These are phyloP conservation scores for Immersiporthe knoxdaviesiana DNA, from an alignment of 2,329 filamentous ascomycete species.

Conservation along the genomic window DNA sequence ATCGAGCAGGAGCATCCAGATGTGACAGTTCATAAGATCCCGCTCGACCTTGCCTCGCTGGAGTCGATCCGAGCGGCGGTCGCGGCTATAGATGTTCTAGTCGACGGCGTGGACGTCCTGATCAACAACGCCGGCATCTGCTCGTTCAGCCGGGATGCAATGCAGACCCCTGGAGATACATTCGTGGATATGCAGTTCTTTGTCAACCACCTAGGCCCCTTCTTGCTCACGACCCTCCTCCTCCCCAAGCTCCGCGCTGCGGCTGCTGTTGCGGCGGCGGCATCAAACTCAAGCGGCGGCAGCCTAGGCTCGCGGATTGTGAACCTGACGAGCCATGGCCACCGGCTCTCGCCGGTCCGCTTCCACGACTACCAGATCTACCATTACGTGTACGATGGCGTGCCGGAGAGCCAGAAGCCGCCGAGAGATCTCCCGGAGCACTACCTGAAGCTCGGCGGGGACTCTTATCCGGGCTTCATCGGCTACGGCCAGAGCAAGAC, in stretches of 20 bases:
- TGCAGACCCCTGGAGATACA: conserved; percentile 26
- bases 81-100: conserved; percentile 37
- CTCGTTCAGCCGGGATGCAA: conserved; percentile 11
- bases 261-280: no score
- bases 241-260: conserved; percentile 45
- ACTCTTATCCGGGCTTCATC: conserved; percentile 40
- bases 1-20: conserved; percentile 41
- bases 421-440: conserved; percentile 9
- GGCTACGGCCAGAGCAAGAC: conserved; percentile 54
- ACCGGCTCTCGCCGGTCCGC: conserved; percentile 43
- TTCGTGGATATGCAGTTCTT: conserved; percentile 44
- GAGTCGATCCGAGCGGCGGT: conserved; percentile 42
- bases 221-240: conserved; percentile 51
- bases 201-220: conserved; percentile 53
- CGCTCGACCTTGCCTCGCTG: conserved; percentile 44
- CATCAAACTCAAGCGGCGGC: conserved; percentile 27
- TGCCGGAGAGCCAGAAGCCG: conserved; percentile 33
- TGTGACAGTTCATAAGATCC: conserved; percentile 41
- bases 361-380: conserved; percentile 49
- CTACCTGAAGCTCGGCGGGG: conserved; percentile 16
- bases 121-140: conserved; percentile 29
- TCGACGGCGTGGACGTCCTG: conserved; percentile 40
- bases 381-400: conserved; percentile 42
- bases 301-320: conserved; percentile 41
- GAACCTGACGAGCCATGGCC: conserved; percentile 45